Evolutionary conservation across 176 grass and related monocot species (phyloP).

Genomic region (Bromus sterilis): DNA sequence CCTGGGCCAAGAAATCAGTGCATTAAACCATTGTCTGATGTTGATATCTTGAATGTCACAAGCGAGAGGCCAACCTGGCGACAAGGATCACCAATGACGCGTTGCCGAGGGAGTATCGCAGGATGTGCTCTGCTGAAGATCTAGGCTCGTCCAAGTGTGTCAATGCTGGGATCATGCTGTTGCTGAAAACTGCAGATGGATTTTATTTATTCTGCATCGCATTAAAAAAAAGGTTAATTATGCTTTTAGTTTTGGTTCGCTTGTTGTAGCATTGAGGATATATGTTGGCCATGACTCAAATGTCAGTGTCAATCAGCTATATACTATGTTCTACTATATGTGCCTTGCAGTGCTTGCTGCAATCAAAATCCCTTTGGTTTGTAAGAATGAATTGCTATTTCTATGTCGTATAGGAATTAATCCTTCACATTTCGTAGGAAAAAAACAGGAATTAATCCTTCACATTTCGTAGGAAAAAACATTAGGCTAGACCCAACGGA

Average conservation of each 20-base stretch:
- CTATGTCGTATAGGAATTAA: no score
- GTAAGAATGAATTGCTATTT: no score
- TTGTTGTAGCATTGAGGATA: conserved; percentile 19
- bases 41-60: conserved; percentile 78
- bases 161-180: background rate
- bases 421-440: no score
- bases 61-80: conserved; percentile 84
- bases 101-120: conserved; percentile 69
- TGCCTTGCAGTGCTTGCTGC: background rate
- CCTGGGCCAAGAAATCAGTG: conserved; percentile 92
- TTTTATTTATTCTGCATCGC: conserved; percentile 13
- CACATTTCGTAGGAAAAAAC: no score
- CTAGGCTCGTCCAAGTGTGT: conserved; percentile 22
- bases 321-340: background rate
- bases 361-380: background rate
- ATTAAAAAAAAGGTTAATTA: conserved; percentile 25
- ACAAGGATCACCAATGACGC: conserved; percentile 71
- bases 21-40: conserved; percentile 80
- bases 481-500: no score
- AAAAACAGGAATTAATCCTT: no score
- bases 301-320: background rate
- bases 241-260: background rate
- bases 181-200: conserved; percentile 5
- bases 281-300: background rate
- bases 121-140: conserved; percentile 87